These are phyloP conservation scores for Daldinia loculata DNA, from an alignment of 495 filamentous ascomycete genomes.

Conservation along the genomic window DNA sequence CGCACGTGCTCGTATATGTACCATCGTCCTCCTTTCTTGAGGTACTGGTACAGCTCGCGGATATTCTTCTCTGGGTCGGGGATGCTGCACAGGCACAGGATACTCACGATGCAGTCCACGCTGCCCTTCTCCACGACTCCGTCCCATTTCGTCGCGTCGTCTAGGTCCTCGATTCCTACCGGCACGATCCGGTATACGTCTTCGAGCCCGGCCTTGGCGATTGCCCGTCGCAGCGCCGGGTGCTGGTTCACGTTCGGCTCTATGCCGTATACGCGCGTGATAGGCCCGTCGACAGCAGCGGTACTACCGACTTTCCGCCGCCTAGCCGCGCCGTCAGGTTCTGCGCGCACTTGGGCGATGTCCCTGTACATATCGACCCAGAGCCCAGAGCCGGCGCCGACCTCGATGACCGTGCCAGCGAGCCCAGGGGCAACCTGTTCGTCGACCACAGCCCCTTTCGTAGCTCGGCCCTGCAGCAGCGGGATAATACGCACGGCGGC, in stretches of 20 bases:
- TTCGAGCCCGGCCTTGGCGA: conserved; percentile 59
- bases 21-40: conserved; percentile 73
- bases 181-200: conserved; percentile 72
- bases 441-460: conserved; percentile 37
- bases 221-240: conserved; percentile 53
- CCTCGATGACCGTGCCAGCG: conserved; percentile 53
- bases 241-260: conserved; percentile 72
- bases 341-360: not conserved
- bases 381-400: conserved; percentile 60
- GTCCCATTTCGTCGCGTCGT: conserved; percentile 49
- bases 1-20: conserved; percentile 78
- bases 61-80: conserved; percentile 67
- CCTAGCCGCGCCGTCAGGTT: conserved; percentile 1
- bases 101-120: conserved; percentile 73
- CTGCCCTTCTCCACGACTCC: conserved; percentile 59
- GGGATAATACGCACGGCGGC: conserved; percentile 49
- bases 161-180: conserved; percentile 65
- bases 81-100: conserved; percentile 78
- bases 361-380: conserved; percentile 54
- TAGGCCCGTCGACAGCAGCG: conserved; percentile 9
- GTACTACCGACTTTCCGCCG: conserved; percentile 14
- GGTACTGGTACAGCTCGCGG: conserved; percentile 64
- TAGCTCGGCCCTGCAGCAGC: conserved; percentile 52
- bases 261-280: conserved; percentile 70
- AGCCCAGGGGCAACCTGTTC: conserved; percentile 42